These are phyloP conservation scores for Golubevia sp. DNA, from an alignment of 1,284 basidiomycete genomes.

Conservation along the genomic window DNA sequence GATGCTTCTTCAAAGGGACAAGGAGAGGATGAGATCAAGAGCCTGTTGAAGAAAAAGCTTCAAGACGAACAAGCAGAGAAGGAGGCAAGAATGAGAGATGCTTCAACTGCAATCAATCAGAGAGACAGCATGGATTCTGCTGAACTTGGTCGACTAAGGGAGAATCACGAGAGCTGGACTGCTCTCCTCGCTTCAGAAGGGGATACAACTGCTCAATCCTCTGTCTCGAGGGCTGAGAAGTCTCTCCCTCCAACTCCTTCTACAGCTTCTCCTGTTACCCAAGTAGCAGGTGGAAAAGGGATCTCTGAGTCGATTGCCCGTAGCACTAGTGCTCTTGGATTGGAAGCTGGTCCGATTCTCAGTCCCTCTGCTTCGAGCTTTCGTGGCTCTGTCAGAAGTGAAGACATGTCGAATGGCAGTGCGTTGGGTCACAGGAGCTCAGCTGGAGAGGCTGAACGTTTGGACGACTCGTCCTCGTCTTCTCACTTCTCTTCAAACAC, in stretches of 20 bases:
- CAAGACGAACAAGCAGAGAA: slow-evolving; percentile 15
- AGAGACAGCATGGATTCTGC: neutral
- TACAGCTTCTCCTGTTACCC: neutral
- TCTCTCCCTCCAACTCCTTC: slow-evolving; percentile 9
- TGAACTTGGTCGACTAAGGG: neutral
- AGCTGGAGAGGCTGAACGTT: too few relatives aligned
- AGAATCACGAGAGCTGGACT: too few relatives aligned
- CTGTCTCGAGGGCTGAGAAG: neutral
- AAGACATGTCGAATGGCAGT: too few relatives aligned
- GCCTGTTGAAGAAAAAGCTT: too few relatives aligned
- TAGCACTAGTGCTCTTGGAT: too few relatives aligned
- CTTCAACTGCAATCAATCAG: neutral
- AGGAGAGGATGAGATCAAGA: too few relatives aligned
- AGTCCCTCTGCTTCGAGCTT: slow-evolving; percentile 17
- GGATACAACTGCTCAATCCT: neutral
- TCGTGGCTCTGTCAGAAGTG: neutral
- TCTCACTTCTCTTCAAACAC: too few relatives aligned
- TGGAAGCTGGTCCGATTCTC: slow-evolving; percentile 5
- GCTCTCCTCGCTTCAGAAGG: neutral
- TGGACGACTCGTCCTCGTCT: too few relatives aligned
- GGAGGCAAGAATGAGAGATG: neutral
- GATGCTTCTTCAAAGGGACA: too few relatives aligned
- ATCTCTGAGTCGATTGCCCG: neutral
- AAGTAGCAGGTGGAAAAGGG: neutral
- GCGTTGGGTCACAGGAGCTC: too few relatives aligned